phyloP scores from a whole-genome alignment of 2,329 filamentous ascomycete genomes.

The Colletotrichum abscissum region DNA sequence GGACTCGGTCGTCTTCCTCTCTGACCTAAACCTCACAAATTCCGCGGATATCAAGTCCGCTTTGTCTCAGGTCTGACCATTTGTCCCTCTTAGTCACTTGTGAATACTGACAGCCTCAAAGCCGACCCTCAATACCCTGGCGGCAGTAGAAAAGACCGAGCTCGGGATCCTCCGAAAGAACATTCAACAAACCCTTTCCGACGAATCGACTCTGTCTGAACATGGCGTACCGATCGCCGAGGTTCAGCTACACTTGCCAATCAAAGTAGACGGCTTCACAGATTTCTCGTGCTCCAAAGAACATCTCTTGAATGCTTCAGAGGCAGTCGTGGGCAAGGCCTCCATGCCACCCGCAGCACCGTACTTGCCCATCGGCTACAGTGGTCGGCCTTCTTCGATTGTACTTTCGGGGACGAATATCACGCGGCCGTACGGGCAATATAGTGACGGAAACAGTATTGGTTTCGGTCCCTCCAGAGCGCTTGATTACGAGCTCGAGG shows the following conservation, averaged over 20 bases:
- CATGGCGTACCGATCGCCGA: constrained; percentile 31
- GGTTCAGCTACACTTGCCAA: constrained; percentile 61
- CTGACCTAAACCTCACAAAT: constrained; percentile 48
- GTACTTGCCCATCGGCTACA: constrained; percentile 63
- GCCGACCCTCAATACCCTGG: constrained; percentile 60
- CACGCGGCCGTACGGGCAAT: constrained; percentile 58
- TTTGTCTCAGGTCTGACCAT: background rate
- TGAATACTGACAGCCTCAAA: constrained; percentile 44
- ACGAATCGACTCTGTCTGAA: background rate
- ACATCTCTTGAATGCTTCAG: constrained; percentile 62
- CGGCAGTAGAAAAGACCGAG: constrained; percentile 52
- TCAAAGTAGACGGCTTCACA: constrained; percentile 64
- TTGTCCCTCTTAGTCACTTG: constrained; percentile 30
- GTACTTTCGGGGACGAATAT: constrained; percentile 60
- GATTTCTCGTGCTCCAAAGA: constrained; percentile 67
- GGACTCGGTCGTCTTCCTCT: constrained; percentile 64
- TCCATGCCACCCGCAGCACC: constrained; percentile 57
- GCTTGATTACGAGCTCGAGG: constrained; percentile 57
- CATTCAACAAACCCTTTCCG: constrained; percentile 48
- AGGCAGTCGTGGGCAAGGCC: constrained; percentile 50
- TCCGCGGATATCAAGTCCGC: constrained; percentile 9
- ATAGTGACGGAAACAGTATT: constrained; percentile 34
- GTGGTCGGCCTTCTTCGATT: constrained; percentile 65
- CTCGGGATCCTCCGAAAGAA: constrained; percentile 52
- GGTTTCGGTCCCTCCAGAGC: constrained; percentile 45